Conservation (phyloP, 1,284 basidiomycete species). For the Omphalotus olearius region DNA sequence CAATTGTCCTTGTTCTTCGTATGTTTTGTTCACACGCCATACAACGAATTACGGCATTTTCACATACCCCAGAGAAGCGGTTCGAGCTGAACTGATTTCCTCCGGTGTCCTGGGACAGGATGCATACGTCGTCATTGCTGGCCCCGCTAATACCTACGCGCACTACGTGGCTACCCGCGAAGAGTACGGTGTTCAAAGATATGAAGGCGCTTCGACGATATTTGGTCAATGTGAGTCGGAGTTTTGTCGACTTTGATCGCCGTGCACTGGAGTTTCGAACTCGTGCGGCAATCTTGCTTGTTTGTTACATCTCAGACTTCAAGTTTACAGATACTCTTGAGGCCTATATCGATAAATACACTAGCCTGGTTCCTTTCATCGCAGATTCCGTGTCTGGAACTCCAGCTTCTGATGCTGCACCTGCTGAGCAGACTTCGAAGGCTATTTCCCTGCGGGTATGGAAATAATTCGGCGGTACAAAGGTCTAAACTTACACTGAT, state of each 20-base stretch:
- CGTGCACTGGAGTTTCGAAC: neutral
- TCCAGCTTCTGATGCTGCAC: slow-evolving; percentile 58
- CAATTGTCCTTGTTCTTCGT: neutral
- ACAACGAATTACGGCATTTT: neutral
- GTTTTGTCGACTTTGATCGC: neutral
- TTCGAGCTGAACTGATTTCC: slow-evolving; percentile 61
- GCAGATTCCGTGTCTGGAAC: slow-evolving; percentile 43
- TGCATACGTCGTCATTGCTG: slow-evolving; percentile 73
- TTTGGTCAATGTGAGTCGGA: slow-evolving; percentile 64
- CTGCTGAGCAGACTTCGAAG: slow-evolving; percentile 59
- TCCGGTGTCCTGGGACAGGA: slow-evolving; percentile 57
- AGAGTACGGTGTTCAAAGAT: slow-evolving; percentile 74
- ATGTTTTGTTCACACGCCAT: neutral
- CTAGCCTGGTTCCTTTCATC: slow-evolving; percentile 59
- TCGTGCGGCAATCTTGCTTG: neutral
- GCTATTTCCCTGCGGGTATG: slow-evolving; percentile 66
- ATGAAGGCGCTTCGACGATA: slow-evolving; percentile 80
- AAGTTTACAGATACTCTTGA: slow-evolving; percentile 58
- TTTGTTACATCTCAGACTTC: neutral
- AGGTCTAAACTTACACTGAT: neutral
- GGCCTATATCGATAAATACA: slow-evolving; percentile 77
- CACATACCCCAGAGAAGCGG: slow-evolving; percentile 40
- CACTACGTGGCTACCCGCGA: slow-evolving; percentile 76
- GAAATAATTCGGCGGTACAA: neutral
- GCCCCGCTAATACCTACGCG: slow-evolving; percentile 77